Evolutionary conservation across 2,329 filamentous ascomycete species (phyloP), one percentile per base, ranked within the genome.

Genomic region (Hymenotorrendiella dingleyae): DNA sequence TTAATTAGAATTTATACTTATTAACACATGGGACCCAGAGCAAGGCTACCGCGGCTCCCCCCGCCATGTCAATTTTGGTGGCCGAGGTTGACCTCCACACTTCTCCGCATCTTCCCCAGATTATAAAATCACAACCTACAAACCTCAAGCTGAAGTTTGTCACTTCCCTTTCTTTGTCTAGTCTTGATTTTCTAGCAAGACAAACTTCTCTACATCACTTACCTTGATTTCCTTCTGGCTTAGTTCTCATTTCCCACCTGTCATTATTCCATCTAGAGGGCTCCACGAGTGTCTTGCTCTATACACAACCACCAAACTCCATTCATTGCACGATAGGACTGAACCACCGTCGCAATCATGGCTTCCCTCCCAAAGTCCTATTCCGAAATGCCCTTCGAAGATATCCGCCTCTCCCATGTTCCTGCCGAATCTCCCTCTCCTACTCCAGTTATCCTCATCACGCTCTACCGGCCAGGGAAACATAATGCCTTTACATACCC

Each of bases 401-500:
- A 70, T 28, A 64, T 78, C 53, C 64, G 60, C 35, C 58, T 76
- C 55, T 67, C 66, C 34, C 73, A 78, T 54, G 64, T 74, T 49
- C 73, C 73, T 0, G 45, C 61, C 2, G 62, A 64, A 7, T 76
- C 81, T 0, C 60, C 71, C 9, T 65, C 70, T 3, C 72, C 75
- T 11, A 84, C 81, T 1, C 72, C 73, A 12, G 71, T 84, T 39
- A 70, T 86, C 37, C 61, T 85, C 48, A 62, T 86, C 24, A 75
- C 75, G 2, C 72, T 86, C 29, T 70, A 83, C 64, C 76, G 84
- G 14, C 83, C 82, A 0, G 62, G 66, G 9, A 77, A 78, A 46
- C 71, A 80, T 64, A 86, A 87, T 71, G 82, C 79, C 47, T 86
- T 86, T 63, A 86, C 80, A 3, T 66, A 71, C 16, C 67, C 64